phyloP scores from a whole-genome alignment of 2,329 filamentous ascomycete genomes.

The Sporothrix humicola region DNA sequence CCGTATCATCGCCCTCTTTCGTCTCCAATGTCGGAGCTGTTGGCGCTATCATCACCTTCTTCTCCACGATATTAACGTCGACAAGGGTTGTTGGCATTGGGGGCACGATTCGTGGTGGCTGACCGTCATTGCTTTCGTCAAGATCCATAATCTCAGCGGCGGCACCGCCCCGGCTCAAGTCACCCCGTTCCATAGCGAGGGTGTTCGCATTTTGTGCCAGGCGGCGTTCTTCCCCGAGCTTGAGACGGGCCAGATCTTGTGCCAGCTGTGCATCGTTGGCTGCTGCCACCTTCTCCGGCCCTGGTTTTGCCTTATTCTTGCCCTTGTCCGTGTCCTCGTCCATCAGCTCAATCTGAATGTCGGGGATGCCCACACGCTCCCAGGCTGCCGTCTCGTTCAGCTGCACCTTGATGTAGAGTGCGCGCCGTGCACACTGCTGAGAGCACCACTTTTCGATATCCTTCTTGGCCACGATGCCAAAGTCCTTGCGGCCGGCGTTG shows the following conservation, averaged over 20 bases:
- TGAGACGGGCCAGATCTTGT: constrained; percentile 50
- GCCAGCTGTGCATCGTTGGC: constrained; percentile 41
- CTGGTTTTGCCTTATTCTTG: constrained; percentile 43
- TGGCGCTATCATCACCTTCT: constrained; percentile 50
- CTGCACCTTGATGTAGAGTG: constrained; percentile 87
- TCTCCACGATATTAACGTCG: constrained; percentile 60
- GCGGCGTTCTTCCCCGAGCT: constrained; percentile 53
- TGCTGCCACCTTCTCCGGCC: neutral
- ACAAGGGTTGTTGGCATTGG: constrained; percentile 47
- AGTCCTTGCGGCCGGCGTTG: constrained; percentile 57
- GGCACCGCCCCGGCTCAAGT: constrained; percentile 42
- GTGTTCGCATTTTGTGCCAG: constrained; percentile 49
- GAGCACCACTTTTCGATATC: constrained; percentile 89
- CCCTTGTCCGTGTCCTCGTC: constrained; percentile 63
- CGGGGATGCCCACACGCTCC: constrained; percentile 69
- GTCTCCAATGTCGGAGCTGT: constrained; percentile 48
- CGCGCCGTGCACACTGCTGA: constrained; percentile 75
- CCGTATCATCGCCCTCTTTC: constrained; percentile 45
- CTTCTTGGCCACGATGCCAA: constrained; percentile 71
- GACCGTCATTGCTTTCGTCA: constrained; percentile 51
- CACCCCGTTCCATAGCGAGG: constrained; percentile 59
- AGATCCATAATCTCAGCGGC: constrained; percentile 53
- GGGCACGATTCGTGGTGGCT: constrained; percentile 41
- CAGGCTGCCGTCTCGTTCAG: constrained; percentile 83
- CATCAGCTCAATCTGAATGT: constrained; percentile 65